Conservation (phyloP, 805 yeast species). For the Metschnikowia hibisci region DNA sequence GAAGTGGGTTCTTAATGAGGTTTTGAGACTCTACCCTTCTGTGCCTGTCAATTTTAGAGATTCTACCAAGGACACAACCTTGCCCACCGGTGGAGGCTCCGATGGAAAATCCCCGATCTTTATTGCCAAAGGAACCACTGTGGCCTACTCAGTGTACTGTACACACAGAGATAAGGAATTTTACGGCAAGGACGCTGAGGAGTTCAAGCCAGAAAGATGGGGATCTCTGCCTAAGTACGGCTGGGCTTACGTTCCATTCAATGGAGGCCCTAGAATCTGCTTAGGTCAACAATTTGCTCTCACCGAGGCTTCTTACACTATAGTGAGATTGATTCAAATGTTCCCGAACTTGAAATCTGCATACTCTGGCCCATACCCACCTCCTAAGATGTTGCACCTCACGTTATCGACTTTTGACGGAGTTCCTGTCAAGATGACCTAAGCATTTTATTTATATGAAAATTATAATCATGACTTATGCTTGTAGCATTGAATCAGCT, state of each 20-base stretch:
- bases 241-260: constrained; percentile 51
- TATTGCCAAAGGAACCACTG: constrained; percentile 19
- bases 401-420: constrained; percentile 25
- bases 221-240: constrained; percentile 28
- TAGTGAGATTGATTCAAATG: constrained; percentile 34
- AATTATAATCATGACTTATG: too few relatives aligned
- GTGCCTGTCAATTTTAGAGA: constrained; percentile 23
- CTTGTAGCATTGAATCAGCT: too few relatives aligned
- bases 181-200: constrained; percentile 34
- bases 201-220: constrained; percentile 41
- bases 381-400: constrained; percentile 21
- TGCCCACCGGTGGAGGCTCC: constrained; percentile 27
- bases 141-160: constrained; percentile 15
- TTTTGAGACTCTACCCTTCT: constrained; percentile 34
- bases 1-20: constrained; percentile 34
- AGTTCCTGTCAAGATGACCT: constrained; percentile 16
- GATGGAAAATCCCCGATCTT: constrained; percentile 20
- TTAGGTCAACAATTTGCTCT: constrained; percentile 55
- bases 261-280: constrained; percentile 55
- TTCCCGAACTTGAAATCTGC: constrained; percentile 24
- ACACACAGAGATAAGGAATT: constrained; percentile 21
- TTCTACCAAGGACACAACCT: constrained; percentile 21
- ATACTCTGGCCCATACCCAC: constrained; percentile 16
- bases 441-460: not conserved
- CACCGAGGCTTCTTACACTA: constrained; percentile 46